Conservation (phyloP, 495 filamentous ascomycete species). For the Aspergillus incahuasiensis region DNA sequence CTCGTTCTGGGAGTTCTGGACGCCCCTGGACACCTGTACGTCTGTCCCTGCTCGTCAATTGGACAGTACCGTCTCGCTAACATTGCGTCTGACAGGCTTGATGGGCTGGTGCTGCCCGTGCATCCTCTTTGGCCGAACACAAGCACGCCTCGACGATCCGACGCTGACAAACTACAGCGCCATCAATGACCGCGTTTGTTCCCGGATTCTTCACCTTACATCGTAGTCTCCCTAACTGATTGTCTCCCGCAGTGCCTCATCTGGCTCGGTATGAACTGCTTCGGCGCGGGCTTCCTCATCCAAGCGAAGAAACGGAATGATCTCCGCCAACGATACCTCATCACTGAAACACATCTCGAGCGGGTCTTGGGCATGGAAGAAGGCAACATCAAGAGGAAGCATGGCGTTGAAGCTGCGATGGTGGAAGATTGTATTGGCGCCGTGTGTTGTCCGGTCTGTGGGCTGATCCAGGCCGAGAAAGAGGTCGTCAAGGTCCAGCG, state of each 20-base stretch:
- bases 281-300: conserved; percentile 7
- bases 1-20: too few relatives aligned
- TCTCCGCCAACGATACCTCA: conserved; percentile 2
- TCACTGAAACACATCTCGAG: conserved; percentile 8
- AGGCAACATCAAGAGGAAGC: conserved; percentile 5
- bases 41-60: too few relatives aligned
- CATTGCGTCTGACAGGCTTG: not conserved
- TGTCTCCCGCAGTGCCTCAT: conserved; percentile 3
- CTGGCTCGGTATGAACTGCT: conserved; percentile 10
- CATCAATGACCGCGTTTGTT: conserved; percentile 4
- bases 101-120: conserved; percentile 12
- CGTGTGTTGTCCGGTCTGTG: conserved; percentile 3
- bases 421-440: conserved; percentile 9
- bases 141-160: conserved; percentile 6
- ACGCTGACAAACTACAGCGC: conserved; percentile 3
- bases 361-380: not conserved
- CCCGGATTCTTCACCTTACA: not conserved
- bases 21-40: too few relatives aligned
- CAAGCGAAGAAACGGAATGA: conserved; percentile 7
- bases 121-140: conserved; percentile 7
- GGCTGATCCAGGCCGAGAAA: conserved; percentile 9
- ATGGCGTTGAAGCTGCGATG: conserved; percentile 1
- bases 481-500: not conserved
- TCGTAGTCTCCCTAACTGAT: not conserved
- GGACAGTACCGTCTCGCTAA: too few relatives aligned